These are phyloP conservation scores for Rhynchosporium secalis DNA, from an alignment of 2,329 filamentous ascomycete genomes.

Conservation along the genomic window DNA sequence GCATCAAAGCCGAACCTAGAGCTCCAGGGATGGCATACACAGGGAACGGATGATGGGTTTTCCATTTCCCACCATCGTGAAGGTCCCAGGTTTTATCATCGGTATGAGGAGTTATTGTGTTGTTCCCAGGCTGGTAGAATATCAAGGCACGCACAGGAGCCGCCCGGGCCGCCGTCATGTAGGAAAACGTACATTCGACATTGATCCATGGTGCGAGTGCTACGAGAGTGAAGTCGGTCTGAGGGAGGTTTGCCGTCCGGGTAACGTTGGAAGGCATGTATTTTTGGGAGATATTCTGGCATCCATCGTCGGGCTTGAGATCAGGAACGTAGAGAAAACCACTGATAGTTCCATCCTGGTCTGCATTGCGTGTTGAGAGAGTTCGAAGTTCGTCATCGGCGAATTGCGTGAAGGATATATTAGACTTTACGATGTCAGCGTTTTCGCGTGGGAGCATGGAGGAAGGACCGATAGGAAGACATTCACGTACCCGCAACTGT, in stretches of 20 bases:
- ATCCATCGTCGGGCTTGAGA: constrained; percentile 58
- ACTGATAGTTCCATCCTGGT: constrained; percentile 60
- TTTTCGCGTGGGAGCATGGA: constrained; percentile 2
- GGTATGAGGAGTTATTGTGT: constrained; percentile 62
- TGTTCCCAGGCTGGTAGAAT: constrained; percentile 60
- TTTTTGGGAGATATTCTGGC: constrained; percentile 60
- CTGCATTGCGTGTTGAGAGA: constrained; percentile 67
- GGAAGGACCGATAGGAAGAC: neutral
- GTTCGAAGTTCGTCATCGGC: constrained; percentile 68
- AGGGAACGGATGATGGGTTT: constrained; percentile 67
- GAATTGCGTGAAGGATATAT: constrained; percentile 36
- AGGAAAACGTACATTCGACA: constrained; percentile 69
- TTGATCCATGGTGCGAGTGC: constrained; percentile 87
- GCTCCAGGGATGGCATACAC: constrained; percentile 77
- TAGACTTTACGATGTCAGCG: constrained; percentile 31
- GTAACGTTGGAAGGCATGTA: constrained; percentile 77
- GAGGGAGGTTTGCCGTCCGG: constrained; percentile 66
- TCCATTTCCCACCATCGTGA: constrained; percentile 71
- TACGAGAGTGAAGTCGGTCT: constrained; percentile 70
- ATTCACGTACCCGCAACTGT: constrained; percentile 33
- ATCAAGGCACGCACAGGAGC: constrained; percentile 64
- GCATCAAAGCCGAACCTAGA: constrained; percentile 67
- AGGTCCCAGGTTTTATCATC: constrained; percentile 70
- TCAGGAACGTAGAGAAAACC: constrained; percentile 86
- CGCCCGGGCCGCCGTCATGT: constrained; percentile 60